Evolutionary conservation across 225 moss, liverwort and hornwort genomes (phyloP).

Genomic region (Straminergon stramineum): DNA sequence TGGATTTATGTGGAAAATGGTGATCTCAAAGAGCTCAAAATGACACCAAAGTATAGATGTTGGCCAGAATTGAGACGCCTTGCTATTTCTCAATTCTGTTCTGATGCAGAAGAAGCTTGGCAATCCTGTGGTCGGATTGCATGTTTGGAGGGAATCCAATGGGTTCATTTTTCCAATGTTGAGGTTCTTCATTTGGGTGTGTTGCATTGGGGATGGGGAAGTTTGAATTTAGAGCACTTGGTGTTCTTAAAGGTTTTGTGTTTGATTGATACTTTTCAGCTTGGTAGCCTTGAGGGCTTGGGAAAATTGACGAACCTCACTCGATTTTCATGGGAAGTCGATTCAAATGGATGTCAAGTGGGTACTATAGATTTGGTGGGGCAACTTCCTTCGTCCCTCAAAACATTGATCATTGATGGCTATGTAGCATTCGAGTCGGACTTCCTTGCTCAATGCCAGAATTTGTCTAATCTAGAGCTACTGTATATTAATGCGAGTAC

Average conservation of each 20-base stretch:
- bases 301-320: not conserved
- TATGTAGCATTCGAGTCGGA: not conserved
- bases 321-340: not conserved
- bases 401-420: too few relatives aligned
- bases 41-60: not conserved
- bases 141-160: not conserved
- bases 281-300: not conserved
- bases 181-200: not conserved
- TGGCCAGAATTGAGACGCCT: not conserved
- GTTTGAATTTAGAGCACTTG: not conserved
- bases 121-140: too few relatives aligned
- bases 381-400: too few relatives aligned
- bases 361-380: too few relatives aligned
- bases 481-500: too few relatives aligned
- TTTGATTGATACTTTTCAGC: not conserved
- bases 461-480: not conserved
- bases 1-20: too few relatives aligned
- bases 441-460: not conserved
- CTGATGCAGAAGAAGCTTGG: too few relatives aligned
- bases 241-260: not conserved
- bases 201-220: not conserved
- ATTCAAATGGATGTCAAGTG: too few relatives aligned
- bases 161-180: not conserved
- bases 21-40: too few relatives aligned
- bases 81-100: not conserved